These are phyloP conservation scores for Populus tremula DNA, from an alignment of 345 rosid genomes.

Conservation along the genomic window DNA sequence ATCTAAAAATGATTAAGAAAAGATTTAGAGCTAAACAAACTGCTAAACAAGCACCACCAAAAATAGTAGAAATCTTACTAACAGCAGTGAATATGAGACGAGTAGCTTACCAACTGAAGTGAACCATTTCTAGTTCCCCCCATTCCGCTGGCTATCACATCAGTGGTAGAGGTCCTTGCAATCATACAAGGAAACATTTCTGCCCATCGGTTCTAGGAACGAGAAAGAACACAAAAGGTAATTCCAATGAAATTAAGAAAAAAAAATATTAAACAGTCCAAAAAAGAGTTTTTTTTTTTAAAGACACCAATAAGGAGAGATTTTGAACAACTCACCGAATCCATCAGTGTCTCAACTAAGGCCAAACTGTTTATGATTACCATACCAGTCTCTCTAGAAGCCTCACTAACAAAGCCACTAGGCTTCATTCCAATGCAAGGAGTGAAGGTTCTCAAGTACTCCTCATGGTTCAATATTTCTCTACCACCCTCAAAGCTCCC, in stretches of 20 bases:
- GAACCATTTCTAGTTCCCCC: slow-evolving; percentile 93
- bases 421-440: slow-evolving; percentile 73
- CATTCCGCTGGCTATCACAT: slow-evolving; percentile 76
- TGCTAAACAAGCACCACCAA: not conserved
- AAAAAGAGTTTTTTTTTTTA: no score
- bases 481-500: slow-evolving; percentile 56
- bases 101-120: slow-evolving; percentile 67
- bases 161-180: slow-evolving; percentile 70
- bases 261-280: not conserved
- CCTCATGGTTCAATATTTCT: slow-evolving; percentile 63
- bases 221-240: slow-evolving; percentile 2
- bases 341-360: slow-evolving; percentile 90
- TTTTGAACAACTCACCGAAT: slow-evolving; percentile 53
- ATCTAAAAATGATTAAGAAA: slow-evolving; percentile 38
- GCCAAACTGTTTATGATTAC: slow-evolving; percentile 88
- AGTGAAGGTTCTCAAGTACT: slow-evolving; percentile 52
- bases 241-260: not conserved
- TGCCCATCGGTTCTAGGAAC: slow-evolving; percentile 77
- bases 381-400: slow-evolving; percentile 79
- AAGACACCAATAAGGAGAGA: not conserved
- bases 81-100: not conserved
- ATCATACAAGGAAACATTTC: slow-evolving; percentile 95
- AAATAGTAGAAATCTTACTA: not conserved
- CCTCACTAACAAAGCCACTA: slow-evolving; percentile 68
- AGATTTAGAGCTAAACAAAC: not conserved